These are phyloP conservation scores for Podospora comata DNA, from an alignment of 495 filamentous ascomycete genomes.

Conservation along the genomic window DNA sequence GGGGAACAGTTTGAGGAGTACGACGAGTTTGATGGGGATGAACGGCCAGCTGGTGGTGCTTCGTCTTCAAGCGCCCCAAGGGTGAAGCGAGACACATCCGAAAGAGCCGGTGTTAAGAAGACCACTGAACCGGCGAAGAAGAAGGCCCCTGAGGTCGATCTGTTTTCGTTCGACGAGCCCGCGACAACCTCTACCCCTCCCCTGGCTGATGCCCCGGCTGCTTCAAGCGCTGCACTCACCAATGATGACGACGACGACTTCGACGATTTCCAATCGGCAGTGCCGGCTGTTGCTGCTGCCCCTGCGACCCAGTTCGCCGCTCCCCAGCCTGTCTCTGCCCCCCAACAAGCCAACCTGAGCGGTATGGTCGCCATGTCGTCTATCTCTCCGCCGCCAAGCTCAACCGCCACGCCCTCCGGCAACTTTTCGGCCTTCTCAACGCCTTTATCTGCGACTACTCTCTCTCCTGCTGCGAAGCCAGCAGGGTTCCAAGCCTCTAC, in stretches of 20 bases:
- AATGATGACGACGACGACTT: slow-evolving; percentile 85
- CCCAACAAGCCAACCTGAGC: slow-evolving; percentile 73
- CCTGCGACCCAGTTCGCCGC: slow-evolving; percentile 68
- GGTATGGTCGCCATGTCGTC: slow-evolving; percentile 78
- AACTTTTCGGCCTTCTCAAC: slow-evolving; percentile 55
- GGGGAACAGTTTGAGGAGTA: slow-evolving; percentile 92
- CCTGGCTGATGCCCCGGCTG: slow-evolving; percentile 48
- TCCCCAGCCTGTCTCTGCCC: slow-evolving; percentile 77
- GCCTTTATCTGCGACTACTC: slow-evolving; percentile 43
- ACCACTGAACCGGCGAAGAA: slow-evolving; percentile 63
- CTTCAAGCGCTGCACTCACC: slow-evolving; percentile 32
- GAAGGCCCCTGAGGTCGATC: slow-evolving; percentile 80
- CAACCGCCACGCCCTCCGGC: slow-evolving; percentile 51
- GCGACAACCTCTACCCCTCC: slow-evolving; percentile 41
- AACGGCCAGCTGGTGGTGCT: slow-evolving; percentile 38
- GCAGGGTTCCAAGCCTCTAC: slow-evolving; percentile 68
- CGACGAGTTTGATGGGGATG: slow-evolving; percentile 88
- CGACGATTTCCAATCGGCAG: slow-evolving; percentile 96
- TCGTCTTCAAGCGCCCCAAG: slow-evolving; percentile 38
- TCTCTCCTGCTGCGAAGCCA: slow-evolving; percentile 46
- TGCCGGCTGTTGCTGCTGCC: slow-evolving; percentile 56
- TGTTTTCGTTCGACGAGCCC: slow-evolving; percentile 84
- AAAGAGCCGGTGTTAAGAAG: slow-evolving; percentile 47
- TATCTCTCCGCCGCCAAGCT: slow-evolving; percentile 65
- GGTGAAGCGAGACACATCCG: slow-evolving; percentile 41